A percentile compares a stretch with the other conserved stretches of the same genome.
Evolutionary conservation across 176 grass and related monocot species (phyloP).

Genomic region (Carex pumila): DNA sequence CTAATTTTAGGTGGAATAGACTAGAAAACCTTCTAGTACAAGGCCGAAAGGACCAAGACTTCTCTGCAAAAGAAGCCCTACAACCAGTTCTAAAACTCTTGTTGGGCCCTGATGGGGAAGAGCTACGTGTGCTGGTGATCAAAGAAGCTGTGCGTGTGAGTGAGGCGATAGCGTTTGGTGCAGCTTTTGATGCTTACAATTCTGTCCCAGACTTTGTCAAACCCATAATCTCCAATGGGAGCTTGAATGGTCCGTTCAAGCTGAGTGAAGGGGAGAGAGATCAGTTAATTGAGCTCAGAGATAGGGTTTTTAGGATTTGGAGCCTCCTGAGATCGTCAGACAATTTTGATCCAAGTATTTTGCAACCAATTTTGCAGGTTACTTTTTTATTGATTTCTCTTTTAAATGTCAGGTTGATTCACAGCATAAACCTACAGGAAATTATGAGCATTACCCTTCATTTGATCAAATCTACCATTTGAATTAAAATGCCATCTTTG

Average conservation of each 20-base stretch:
- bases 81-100: constrained; percentile 89
- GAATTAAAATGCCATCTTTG: neutral
- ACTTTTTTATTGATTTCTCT: neutral
- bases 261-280: constrained; percentile 52
- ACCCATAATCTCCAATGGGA: constrained; percentile 49
- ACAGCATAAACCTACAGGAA: neutral
- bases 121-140: constrained; percentile 67
- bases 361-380: constrained; percentile 92
- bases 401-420: neutral
- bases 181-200: constrained; percentile 68
- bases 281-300: constrained; percentile 71
- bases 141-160: constrained; percentile 86
- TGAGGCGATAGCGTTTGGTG: constrained; percentile 72
- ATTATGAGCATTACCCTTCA: neutral
- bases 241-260: constrained; percentile 55
- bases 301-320: constrained; percentile 76
- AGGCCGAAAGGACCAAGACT: constrained; percentile 87
- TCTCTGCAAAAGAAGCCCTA: constrained; percentile 84
- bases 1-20: constrained; percentile 81
- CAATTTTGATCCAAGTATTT: constrained; percentile 85
- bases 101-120: constrained; percentile 65
- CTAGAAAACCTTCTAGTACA: constrained; percentile 99
- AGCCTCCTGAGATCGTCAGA: constrained; percentile 75
- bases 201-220: constrained; percentile 66
- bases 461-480: neutral